Conservation (phyloP, 805 yeast genomes). For the Saturnispora quitensis region DNA sequence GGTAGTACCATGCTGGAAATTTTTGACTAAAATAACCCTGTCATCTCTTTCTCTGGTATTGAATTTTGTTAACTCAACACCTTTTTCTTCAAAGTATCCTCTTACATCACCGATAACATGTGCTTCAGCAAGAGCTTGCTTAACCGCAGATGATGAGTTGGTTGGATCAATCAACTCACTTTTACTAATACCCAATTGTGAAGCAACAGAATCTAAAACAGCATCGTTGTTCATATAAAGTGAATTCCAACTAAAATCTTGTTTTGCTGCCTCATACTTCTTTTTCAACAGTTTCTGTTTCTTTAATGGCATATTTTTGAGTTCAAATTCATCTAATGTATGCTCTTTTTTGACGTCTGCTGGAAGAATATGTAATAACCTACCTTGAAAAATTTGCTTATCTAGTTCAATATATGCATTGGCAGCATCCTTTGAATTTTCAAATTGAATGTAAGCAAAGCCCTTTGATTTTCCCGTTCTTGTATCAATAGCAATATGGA, state of each 20-base stretch:
- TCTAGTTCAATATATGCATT: conserved; percentile 67
- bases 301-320: conserved; percentile 84
- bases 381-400: conserved; percentile 87
- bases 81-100: conserved; percentile 73
- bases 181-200: conserved; percentile 72
- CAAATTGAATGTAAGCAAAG: conserved; percentile 74
- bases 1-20: conserved; percentile 83
- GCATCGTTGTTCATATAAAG: conserved; percentile 87
- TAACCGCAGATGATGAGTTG: conserved; percentile 80
- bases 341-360: conserved; percentile 78
- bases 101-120: conserved; percentile 89
- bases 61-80: conserved; percentile 75
- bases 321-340: conserved; percentile 79
- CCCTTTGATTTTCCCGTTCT: conserved; percentile 90
- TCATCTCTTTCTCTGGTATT: conserved; percentile 67
- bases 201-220: conserved; percentile 81
- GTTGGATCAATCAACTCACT: conserved; percentile 82
- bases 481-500: conserved; percentile 86
- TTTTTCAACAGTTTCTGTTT: conserved; percentile 80
- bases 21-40: conserved; percentile 71
- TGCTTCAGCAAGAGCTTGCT: conserved; percentile 96
- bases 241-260: conserved; percentile 93
- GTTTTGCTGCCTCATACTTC: conserved; percentile 75
- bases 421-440: conserved; percentile 62
- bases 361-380: conserved; percentile 81